These are phyloP conservation scores for Plasmodium vivax DNA, from an alignment of 169 alveolate genomes.

Conservation along the genomic window DNA sequence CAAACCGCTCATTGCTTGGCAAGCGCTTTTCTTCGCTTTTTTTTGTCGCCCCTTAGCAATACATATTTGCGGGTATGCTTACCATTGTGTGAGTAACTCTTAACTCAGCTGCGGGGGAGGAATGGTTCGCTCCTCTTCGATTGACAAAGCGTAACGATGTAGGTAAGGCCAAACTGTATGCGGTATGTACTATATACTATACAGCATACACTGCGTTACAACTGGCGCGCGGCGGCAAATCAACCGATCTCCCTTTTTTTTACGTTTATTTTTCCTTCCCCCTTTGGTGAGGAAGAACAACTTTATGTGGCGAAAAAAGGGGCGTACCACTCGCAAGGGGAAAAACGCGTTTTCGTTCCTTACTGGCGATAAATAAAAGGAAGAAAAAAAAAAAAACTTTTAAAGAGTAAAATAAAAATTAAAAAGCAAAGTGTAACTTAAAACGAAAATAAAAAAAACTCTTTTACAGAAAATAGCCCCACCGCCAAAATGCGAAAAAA, in stretches of 20 bases:
- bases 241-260: neutral
- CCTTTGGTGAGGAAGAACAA: neutral
- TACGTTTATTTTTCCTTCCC: neutral
- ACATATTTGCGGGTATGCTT: neutral
- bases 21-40: neutral
- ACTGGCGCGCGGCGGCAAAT: neutral
- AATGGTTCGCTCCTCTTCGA: neutral
- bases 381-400: no score
- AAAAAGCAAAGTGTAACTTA: neutral
- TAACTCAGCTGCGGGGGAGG: neutral
- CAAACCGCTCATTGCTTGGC: neutral
- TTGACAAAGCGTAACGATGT: neutral
- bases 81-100: neutral
- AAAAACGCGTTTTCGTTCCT: neutral
- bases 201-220: neutral
- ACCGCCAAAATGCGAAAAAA: neutral
- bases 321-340: neutral
- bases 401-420: neutral
- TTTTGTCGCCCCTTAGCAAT: constrained; percentile 4
- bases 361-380: neutral
- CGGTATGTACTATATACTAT: no score
- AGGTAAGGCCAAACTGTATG: neutral
- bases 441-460: neutral
- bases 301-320: neutral
- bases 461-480: neutral